Base-by-base conservation (phyloP, 768 basidiomycete species). In the Mycena haematopus region DNA sequence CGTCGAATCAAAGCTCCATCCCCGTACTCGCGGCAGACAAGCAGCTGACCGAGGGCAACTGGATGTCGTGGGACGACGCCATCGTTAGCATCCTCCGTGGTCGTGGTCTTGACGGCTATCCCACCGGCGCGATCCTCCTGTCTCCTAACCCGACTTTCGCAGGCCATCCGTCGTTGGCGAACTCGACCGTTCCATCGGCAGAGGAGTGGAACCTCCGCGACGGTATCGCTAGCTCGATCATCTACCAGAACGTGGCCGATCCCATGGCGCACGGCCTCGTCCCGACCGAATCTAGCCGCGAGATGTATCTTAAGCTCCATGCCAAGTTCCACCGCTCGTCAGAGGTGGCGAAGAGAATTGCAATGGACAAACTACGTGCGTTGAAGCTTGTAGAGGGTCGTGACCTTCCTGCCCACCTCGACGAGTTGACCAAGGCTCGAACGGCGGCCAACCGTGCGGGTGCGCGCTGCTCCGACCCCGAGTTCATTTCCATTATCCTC, bases 161-260 rank as follows among this genome's bases (percentile, higher is more conserved):
- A n/a, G n/a, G n/a, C n/a, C n/a, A n/a, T n/a, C n/a, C n/a, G 10
- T 27, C 38, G 4, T 5, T 19, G 8, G 17, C 17, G 1, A 60
- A 65, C 38, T 60, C 63, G 21, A 35, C 38, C 13, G 45, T n/a
- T 21, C 63, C 63, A 6, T 56, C 63, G 0, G 14, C 21, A 17
- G 63, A 65, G 17, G 63, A 65, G 44, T 65, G 8, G 1, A 53
- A 65, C 10, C 63, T 64, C 29, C 58, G 63, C 24, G 58, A 65
- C 52, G 33, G 14, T 4, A 29, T 50, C 1, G 50, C 47, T 0
- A 46, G 36, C 13, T 29, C 53, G 17, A 55, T 51, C 38, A 42
- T 65, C 22, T 65, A 55, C 54, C 63, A 65, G 58, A 65, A n/a
- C n/a, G n/a, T n/a, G n/a, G n/a, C n/a, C n/a, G n/a, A n/a, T n/a